Evolutionary conservation across 345 rosid genomes (phyloP).

Genomic region (Garcia nutans): DNA sequence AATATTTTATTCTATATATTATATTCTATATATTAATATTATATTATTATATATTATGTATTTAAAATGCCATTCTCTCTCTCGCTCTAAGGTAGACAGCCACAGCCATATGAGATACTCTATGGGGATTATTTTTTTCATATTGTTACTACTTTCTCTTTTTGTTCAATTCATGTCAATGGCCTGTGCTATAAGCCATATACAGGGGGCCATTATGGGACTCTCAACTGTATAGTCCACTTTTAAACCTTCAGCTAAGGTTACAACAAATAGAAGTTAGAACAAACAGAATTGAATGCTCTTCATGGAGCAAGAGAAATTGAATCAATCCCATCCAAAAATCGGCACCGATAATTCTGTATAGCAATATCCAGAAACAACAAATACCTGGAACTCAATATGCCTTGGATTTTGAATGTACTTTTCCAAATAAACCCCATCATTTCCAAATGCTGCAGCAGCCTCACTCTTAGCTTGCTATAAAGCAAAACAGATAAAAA

Average conservation of each 20-base stretch:
- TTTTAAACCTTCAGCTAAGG: not conserved
- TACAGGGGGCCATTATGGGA: not conserved
- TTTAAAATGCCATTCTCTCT: no score
- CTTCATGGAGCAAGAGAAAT: not conserved
- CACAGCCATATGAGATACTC: not conserved
- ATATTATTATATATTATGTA: no score
- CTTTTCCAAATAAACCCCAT: conserved; percentile 95
- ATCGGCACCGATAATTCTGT: not conserved
- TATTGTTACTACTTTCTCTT: not conserved
- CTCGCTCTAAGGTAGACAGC: not conserved
- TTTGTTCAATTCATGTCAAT: not conserved
- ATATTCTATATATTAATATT: no score
- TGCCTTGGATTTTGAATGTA: conserved; percentile 92
- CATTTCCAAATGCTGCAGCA: conserved; percentile 98
- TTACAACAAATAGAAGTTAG: not conserved
- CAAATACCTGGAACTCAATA: conserved; percentile 92
- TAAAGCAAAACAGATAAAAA: conserved; percentile 5
- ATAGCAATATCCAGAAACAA: not conserved
- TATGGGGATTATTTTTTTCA: not conserved
- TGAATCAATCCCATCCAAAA: not conserved
- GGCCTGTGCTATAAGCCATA: not conserved
- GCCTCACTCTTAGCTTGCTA: conserved; percentile 99
- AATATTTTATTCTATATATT: no score
- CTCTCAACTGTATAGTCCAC: not conserved
- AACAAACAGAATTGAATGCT: not conserved